Evolutionary conservation across 129 eudicot species (phyloP).

Genomic region (Pittosporum tobira): DNA sequence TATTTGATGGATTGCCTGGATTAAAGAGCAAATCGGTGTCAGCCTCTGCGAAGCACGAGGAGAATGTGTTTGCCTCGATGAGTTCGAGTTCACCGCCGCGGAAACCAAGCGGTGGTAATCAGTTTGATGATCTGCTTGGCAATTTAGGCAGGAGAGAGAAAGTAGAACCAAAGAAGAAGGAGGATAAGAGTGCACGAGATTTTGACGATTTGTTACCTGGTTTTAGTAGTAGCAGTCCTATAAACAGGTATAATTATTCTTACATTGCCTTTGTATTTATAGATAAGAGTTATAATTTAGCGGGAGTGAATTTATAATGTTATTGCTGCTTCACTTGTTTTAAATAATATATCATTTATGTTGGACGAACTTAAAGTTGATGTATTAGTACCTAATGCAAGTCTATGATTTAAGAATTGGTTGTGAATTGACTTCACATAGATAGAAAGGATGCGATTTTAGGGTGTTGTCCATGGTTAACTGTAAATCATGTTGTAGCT

Average conservation of each 20-base stretch:
- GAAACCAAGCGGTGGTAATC: constrained; percentile 28
- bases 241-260: constrained; percentile 47
- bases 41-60: constrained; percentile 29
- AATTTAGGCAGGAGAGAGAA: constrained; percentile 47
- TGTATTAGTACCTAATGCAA: background rate
- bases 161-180: constrained; percentile 14
- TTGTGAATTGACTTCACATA: background rate
- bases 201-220: constrained; percentile 85
- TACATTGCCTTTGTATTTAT: background rate
- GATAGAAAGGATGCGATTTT: background rate
- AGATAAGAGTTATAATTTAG: background rate
- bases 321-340: background rate
- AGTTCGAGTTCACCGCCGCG: constrained; percentile 31
- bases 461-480: too few relatives aligned
- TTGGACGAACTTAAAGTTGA: too few relatives aligned
- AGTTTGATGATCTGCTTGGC: constrained; percentile 75
- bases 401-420: background rate
- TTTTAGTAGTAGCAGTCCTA: constrained; percentile 52
- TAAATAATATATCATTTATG: background rate
- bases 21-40: constrained; percentile 48
- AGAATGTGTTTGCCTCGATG: constrained; percentile 54
- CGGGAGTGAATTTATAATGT: background rate
- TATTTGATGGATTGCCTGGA: constrained; percentile 77
- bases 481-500: too few relatives aligned
- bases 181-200: constrained; percentile 23